Conservation (phyloP, 257 asterid species). For the Nicotiana undulata region DNA sequence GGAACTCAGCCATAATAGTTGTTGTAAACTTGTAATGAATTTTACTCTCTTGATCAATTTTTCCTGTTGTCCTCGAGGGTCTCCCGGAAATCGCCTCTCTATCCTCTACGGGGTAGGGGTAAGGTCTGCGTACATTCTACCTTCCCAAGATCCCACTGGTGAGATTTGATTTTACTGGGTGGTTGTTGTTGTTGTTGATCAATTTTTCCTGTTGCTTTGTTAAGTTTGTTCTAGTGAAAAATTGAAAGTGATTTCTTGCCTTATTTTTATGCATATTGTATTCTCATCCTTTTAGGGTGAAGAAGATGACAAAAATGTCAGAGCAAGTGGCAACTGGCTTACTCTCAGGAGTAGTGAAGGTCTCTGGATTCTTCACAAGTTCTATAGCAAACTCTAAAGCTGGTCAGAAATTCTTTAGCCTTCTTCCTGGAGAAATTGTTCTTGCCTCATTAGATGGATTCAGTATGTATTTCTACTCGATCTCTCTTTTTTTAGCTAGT, state of each 20-base stretch:
- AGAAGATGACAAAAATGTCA: slow-evolving; percentile 74
- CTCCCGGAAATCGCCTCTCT: too few species aligned
- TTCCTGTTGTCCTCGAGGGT: too few species aligned
- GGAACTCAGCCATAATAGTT: too few species aligned
- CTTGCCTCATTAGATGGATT: slow-evolving; percentile 95
- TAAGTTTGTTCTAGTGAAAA: neutral
- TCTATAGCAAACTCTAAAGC: slow-evolving; percentile 63
- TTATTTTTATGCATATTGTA: neutral
- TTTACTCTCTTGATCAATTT: neutral
- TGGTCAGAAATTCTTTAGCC: slow-evolving; percentile 79
- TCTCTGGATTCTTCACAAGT: slow-evolving; percentile 78
- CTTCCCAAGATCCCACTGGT: too few species aligned
- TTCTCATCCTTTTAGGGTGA: slow-evolving; percentile 39
- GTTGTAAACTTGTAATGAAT: neutral
- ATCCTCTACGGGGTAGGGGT: too few species aligned
- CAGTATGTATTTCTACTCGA: slow-evolving; percentile 39
- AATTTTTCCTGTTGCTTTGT: neutral
- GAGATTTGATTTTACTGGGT: too few species aligned
- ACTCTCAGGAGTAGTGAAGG: slow-evolving; percentile 77
- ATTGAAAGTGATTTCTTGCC: neutral
- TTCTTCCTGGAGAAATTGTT: slow-evolving; percentile 82
- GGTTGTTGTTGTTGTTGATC: too few species aligned
- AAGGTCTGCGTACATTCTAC: too few species aligned
- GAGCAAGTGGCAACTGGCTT: slow-evolving; percentile 64
- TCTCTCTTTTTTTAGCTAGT: neutral